phyloP scores from a whole-genome alignment of 2,329 filamentous ascomycete genomes.

The Colletotrichum euphorbiae region DNA sequence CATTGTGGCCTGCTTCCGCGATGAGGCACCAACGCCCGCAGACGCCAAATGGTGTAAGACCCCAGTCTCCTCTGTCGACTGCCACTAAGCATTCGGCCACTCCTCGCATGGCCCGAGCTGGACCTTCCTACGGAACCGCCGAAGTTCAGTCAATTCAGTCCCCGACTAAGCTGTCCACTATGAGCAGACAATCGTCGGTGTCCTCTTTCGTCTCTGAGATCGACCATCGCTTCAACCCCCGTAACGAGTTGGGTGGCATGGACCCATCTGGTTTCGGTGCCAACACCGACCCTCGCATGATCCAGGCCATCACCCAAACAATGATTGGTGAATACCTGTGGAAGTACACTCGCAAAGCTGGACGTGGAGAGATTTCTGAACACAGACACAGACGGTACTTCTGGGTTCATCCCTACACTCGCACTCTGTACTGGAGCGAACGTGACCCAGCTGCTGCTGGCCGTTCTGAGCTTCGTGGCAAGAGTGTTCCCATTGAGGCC shows the following conservation, averaged over 20 bases:
- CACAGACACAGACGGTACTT: constrained; percentile 96
- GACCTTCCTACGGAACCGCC: constrained; percentile 56
- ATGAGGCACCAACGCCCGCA: constrained; percentile 64
- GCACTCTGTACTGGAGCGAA: constrained; percentile 97
- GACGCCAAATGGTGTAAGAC: constrained; percentile 67
- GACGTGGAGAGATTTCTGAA: constrained; percentile 87
- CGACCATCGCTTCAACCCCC: constrained; percentile 88
- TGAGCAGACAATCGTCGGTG: constrained; percentile 81
- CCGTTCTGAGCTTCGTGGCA: constrained; percentile 79
- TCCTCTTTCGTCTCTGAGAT: constrained; percentile 97
- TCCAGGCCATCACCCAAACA: constrained; percentile 97
- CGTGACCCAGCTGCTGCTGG: constrained; percentile 84
- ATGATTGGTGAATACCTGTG: constrained; percentile 99
- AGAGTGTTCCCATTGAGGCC: constrained; percentile 94
- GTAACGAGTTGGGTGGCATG: constrained; percentile 62
- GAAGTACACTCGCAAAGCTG: constrained; percentile 97
- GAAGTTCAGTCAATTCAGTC: constrained; percentile 57
- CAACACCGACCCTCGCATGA: constrained; percentile 94
- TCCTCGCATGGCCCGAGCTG: constrained; percentile 61
- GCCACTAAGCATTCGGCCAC: constrained; percentile 68
- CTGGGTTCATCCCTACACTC: constrained; percentile 98
- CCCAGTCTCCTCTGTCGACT: constrained; percentile 55
- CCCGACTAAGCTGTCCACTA: constrained; percentile 54
- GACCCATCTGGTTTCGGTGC: constrained; percentile 70
- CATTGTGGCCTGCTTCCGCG: constrained; percentile 83